Evolutionary conservation across 805 yeast species (phyloP).

Genomic region (Myxozyma mucilagina): DNA sequence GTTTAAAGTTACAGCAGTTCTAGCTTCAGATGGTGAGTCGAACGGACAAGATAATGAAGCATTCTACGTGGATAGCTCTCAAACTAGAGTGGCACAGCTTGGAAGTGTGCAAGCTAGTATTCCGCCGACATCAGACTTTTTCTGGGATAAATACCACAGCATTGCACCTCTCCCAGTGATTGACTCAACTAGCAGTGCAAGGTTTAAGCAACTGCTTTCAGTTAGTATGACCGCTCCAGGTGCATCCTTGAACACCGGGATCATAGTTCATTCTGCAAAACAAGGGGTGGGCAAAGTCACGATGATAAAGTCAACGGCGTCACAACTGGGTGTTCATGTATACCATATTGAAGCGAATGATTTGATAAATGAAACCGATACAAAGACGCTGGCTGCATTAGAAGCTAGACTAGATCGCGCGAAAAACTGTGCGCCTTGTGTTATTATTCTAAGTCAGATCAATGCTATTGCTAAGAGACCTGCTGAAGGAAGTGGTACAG

Average conservation of each 20-base stretch:
- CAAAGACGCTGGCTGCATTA: slow-evolving; percentile 75
- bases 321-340: slow-evolving; percentile 63
- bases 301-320: slow-evolving; percentile 55
- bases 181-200: not conserved
- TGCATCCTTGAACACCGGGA: slow-evolving; percentile 55
- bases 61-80: slow-evolving; percentile 63
- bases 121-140: slow-evolving; percentile 25
- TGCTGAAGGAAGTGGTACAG: slow-evolving; percentile 51
- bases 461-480: slow-evolving; percentile 75
- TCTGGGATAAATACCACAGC: slow-evolving; percentile 35
- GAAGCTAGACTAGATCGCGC: slow-evolving; percentile 73
- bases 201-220: slow-evolving; percentile 8
- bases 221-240: slow-evolving; percentile 45
- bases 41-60: slow-evolving; percentile 33
- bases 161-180: slow-evolving; percentile 38
- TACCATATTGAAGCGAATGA: slow-evolving; percentile 71
- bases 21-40: slow-evolving; percentile 21
- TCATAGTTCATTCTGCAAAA: slow-evolving; percentile 65
- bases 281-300: slow-evolving; percentile 80
- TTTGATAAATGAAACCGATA: slow-evolving; percentile 66
- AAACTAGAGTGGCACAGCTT: slow-evolving; percentile 67
- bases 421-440: slow-evolving; percentile 48
- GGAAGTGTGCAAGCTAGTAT: slow-evolving; percentile 49
- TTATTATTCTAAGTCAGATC: slow-evolving; percentile 67
- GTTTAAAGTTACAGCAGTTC: slow-evolving; percentile 68